phyloP scores from a whole-genome alignment of 257 asterid species.

The Perilla frutescens region DNA sequence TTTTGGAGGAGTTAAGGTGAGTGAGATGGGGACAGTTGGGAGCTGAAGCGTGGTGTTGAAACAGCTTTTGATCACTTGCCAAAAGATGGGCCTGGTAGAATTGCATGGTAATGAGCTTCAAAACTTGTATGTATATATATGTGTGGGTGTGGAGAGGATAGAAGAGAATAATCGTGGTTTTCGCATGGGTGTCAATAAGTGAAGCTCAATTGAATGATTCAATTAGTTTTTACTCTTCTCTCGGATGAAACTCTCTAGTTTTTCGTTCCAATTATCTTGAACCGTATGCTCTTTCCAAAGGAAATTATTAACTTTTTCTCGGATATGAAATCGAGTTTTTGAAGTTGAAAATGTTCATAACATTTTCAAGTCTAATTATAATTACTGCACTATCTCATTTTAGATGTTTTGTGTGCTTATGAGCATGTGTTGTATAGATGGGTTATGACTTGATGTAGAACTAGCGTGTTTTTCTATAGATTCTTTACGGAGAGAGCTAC shows the following conservation, averaged over 20 bases:
- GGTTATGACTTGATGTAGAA: background rate
- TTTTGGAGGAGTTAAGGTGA: constrained; percentile 67
- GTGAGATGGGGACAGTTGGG: constrained; percentile 67
- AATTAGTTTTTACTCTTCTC: constrained; percentile 60
- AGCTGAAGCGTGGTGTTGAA: constrained; percentile 81
- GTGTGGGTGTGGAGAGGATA: background rate
- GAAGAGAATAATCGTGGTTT: constrained; percentile 66
- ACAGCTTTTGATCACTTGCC: constrained; percentile 76
- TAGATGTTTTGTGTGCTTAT: constrained; percentile 7
- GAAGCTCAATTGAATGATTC: constrained; percentile 58
- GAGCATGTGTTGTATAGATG: background rate
- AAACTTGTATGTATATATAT: background rate
- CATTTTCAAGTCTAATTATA: background rate
- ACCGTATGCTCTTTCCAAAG: constrained; percentile 60
- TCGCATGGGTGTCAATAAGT: constrained; percentile 67
- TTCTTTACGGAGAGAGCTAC: constrained; percentile 83
- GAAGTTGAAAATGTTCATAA: too few species aligned
- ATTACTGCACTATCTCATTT: too few species aligned
- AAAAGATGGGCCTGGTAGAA: constrained; percentile 57
- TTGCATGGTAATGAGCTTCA: constrained; percentile 74
- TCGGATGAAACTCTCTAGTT: constrained; percentile 78
- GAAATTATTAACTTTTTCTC: background rate
- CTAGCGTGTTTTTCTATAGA: constrained; percentile 51
- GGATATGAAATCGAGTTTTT: too few species aligned
- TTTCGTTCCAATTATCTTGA: constrained; percentile 79